These are phyloP conservation scores for Wickerhamiella nectarea DNA, from an alignment of 805 yeast species.

Conservation along the genomic window DNA sequence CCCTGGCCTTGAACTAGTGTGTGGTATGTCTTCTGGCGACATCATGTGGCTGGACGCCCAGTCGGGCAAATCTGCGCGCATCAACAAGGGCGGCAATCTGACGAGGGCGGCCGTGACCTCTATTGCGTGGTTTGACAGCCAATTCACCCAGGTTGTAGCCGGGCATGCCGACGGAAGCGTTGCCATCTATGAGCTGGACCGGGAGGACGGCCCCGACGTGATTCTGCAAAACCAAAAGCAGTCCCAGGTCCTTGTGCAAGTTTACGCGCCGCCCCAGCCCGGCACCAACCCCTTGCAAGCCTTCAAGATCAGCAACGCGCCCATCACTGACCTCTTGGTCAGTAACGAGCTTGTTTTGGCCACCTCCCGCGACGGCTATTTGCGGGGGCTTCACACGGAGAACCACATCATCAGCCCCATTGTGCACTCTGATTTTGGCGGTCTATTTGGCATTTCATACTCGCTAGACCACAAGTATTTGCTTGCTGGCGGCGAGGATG, in stretches of 20 bases:
- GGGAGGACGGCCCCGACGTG: slow-evolving; percentile 30
- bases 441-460: slow-evolving; percentile 37
- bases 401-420: slow-evolving; percentile 37
- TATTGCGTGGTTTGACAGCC: slow-evolving; percentile 35
- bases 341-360: slow-evolving; percentile 30
- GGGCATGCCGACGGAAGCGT: slow-evolving; percentile 56
- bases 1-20: slow-evolving; percentile 33
- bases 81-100: slow-evolving; percentile 38
- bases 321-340: slow-evolving; percentile 33
- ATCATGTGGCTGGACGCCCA: slow-evolving; percentile 46
- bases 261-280: slow-evolving; percentile 11
- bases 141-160: slow-evolving; percentile 35
- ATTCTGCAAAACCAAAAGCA: slow-evolving; percentile 16
- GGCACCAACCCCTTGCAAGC: slow-evolving; percentile 40
- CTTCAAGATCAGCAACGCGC: slow-evolving; percentile 44
- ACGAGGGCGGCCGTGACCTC: slow-evolving; percentile 33
- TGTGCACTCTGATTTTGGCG: slow-evolving; percentile 53
- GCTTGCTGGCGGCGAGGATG: slow-evolving; percentile 44
- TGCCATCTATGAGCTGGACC: slow-evolving; percentile 36
- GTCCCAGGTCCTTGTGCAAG: slow-evolving; percentile 7
- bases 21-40: slow-evolving; percentile 60
- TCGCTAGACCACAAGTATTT: slow-evolving; percentile 41
- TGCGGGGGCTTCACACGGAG: slow-evolving; percentile 41
- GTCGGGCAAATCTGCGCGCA: slow-evolving; percentile 35
- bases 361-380: slow-evolving; percentile 54